Percentiles rank a stretch among this genome's conserved stretches.
phyloP scores from a whole-genome alignment of 768 basidiomycete genomes.

The Auricularia sp. region DNA sequence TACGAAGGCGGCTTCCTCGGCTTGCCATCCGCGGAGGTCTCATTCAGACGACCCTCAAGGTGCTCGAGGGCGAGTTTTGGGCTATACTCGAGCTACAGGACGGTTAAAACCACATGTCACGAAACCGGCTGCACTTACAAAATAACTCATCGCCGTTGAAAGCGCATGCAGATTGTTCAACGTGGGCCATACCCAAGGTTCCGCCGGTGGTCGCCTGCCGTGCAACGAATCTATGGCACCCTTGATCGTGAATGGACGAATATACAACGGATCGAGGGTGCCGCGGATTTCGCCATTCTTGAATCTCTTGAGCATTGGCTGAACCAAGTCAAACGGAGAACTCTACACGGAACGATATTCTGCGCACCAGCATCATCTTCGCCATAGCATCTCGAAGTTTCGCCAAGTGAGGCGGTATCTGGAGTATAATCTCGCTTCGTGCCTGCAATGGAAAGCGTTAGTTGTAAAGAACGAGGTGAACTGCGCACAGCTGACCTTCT shows the following conservation, averaged over 20 bases:
- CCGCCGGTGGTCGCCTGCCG: slow-evolving; percentile 4
- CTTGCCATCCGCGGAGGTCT: slow-evolving; percentile 19
- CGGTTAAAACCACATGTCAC: neutral
- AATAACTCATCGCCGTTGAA: slow-evolving; percentile 61
- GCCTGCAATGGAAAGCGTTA: slow-evolving; percentile 31
- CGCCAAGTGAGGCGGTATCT: slow-evolving; percentile 56
- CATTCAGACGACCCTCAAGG: slow-evolving; percentile 3
- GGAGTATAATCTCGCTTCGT: slow-evolving; percentile 68
- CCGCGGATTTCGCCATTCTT: slow-evolving; percentile 32
- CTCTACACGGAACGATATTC: neutral
- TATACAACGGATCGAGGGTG: slow-evolving; percentile 42
- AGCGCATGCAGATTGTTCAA: neutral
- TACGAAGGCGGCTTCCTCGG: slow-evolving; percentile 20
- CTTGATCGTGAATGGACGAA: slow-evolving; percentile 59
- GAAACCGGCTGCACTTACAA: slow-evolving; percentile 39
- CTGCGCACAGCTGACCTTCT: slow-evolving; percentile 46
- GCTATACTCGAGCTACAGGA: slow-evolving; percentile 45
- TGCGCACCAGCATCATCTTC: slow-evolving; percentile 62
- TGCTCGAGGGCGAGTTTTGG: neutral
- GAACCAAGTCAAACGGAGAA: slow-evolving; percentile 12
- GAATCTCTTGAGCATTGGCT: slow-evolving; percentile 29
- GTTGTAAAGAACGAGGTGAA: slow-evolving; percentile 3
- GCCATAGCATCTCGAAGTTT: slow-evolving; percentile 58
- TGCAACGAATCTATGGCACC: slow-evolving; percentile 29
- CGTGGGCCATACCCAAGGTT: neutral